phyloP scores from a whole-genome alignment of 768 basidiomycete species.

The Dentipellis sp. region DNA sequence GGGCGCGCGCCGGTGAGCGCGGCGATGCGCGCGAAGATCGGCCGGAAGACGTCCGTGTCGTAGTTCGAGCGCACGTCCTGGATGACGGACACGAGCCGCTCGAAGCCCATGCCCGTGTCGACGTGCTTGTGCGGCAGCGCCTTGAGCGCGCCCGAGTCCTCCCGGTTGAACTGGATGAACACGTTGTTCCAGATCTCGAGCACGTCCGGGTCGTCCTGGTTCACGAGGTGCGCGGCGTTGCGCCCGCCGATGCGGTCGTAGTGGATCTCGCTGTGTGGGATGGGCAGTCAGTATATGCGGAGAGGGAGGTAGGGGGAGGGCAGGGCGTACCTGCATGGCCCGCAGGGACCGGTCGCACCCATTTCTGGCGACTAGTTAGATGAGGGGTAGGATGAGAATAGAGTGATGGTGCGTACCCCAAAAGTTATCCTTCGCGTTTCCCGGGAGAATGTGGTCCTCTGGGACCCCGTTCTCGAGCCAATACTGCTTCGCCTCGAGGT shows the following conservation, averaged over 20 bases:
- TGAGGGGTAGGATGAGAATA: not conserved
- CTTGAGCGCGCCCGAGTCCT: constrained; percentile 74
- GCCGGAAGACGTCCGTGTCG: constrained; percentile 92
- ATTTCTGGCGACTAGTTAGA: constrained; percentile 55
- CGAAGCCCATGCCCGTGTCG: constrained; percentile 99
- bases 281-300: not conserved
- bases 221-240: constrained; percentile 88
- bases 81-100: constrained; percentile 89
- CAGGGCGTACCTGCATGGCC: constrained; percentile 75
- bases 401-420: constrained; percentile 61
- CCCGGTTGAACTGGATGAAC: constrained; percentile 98
- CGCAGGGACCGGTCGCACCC: constrained; percentile 97
- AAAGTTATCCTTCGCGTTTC: constrained; percentile 96
- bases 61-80: constrained; percentile 94
- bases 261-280: constrained; percentile 77
- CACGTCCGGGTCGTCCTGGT: constrained; percentile 93
- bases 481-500: constrained; percentile 76
- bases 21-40: constrained; percentile 81
- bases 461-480: constrained; percentile 88
- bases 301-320: not conserved
- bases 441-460: constrained; percentile 87
- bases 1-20: constrained; percentile 82
- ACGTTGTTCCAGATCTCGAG: constrained; percentile 99
- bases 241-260: constrained; percentile 97
- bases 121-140: constrained; percentile 88